Percentiles rank a stretch among this genome's conserved stretches.
These are phyloP conservation scores for Sclerotinia glacialis DNA, from an alignment of 2,329 filamentous ascomycete species.

Conservation along the genomic window DNA sequence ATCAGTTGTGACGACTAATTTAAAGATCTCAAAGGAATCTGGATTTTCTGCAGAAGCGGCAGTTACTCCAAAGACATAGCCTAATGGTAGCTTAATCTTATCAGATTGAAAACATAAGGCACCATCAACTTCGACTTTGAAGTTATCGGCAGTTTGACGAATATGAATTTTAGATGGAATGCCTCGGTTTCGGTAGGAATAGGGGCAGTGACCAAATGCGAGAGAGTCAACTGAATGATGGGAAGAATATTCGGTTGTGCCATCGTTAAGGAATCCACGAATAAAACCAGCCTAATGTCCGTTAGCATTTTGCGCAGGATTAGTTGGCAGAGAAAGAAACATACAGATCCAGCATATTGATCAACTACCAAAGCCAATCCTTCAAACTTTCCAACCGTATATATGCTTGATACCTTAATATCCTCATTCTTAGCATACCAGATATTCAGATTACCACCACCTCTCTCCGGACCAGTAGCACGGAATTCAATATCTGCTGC, in stretches of 20 bases:
- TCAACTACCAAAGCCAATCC: conserved; percentile 87
- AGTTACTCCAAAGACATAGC: conserved; percentile 83
- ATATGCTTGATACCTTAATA: conserved; percentile 73
- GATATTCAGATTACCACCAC: conserved; percentile 85
- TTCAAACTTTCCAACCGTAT: conserved; percentile 81
- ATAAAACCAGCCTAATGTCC: conserved; percentile 65
- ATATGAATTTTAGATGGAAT: conserved; percentile 77
- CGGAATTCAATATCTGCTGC: conserved; percentile 82
- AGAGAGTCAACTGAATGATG: conserved; percentile 77
- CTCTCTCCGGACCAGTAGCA: conserved; percentile 78
- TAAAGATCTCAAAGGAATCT: conserved; percentile 92
- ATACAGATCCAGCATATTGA: conserved; percentile 67
- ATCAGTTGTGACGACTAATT: conserved; percentile 70
- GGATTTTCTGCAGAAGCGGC: conserved; percentile 87
- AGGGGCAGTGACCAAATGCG: conserved; percentile 90
- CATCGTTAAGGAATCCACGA: conserved; percentile 92
- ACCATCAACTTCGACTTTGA: conserved; percentile 80
- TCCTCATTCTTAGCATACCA: conserved; percentile 78
- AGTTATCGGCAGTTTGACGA: conserved; percentile 59
- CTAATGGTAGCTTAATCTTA: conserved; percentile 73
- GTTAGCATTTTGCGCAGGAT: background rate
- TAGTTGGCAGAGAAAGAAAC: conserved; percentile 24
- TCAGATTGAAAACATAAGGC: conserved; percentile 78
- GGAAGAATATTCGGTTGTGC: conserved; percentile 71
- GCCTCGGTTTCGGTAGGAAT: conserved; percentile 87